Evolutionary conservation across 257 asterid species (phyloP).

Genomic region (Petunia secreta): DNA sequence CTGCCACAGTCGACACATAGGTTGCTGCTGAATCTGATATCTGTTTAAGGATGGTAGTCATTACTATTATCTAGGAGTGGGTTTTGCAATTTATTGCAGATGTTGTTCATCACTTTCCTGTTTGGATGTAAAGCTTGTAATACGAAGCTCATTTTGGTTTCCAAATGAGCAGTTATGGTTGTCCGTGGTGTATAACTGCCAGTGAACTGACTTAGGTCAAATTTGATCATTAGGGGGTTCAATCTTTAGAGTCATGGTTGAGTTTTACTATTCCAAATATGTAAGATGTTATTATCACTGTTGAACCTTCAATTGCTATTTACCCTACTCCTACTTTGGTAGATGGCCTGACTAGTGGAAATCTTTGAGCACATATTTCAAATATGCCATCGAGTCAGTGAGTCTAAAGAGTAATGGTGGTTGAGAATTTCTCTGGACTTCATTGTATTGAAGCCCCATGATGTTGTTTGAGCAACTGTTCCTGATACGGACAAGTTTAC

Average conservation of each 20-base stretch:
- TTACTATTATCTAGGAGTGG: too few relatives aligned
- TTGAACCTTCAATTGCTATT: background rate
- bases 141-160: background rate
- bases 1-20: too few relatives aligned
- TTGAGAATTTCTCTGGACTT: background rate
- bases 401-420: slow-evolving; percentile 11
- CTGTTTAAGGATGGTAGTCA: too few relatives aligned
- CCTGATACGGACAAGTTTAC: slow-evolving; percentile 3
- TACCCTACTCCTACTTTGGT: background rate
- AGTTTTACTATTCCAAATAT: slow-evolving; percentile 9
- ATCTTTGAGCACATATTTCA: slow-evolving; percentile 5
- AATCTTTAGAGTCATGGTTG: slow-evolving; percentile 10
- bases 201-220: background rate
- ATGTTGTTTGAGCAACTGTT: background rate
- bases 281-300: background rate
- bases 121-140: background rate
- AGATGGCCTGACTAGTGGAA: background rate
- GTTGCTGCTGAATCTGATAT: too few relatives aligned
- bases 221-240: slow-evolving; percentile 18
- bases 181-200: background rate
- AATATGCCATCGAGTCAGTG: background rate
- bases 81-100: too few relatives aligned
- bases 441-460: slow-evolving; percentile 13
- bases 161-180: slow-evolving; percentile 14
- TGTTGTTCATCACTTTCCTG: too few relatives aligned